phyloP scores from a whole-genome alignment of 306 rosid genomes.

The Crotalaria pallida region DNA sequence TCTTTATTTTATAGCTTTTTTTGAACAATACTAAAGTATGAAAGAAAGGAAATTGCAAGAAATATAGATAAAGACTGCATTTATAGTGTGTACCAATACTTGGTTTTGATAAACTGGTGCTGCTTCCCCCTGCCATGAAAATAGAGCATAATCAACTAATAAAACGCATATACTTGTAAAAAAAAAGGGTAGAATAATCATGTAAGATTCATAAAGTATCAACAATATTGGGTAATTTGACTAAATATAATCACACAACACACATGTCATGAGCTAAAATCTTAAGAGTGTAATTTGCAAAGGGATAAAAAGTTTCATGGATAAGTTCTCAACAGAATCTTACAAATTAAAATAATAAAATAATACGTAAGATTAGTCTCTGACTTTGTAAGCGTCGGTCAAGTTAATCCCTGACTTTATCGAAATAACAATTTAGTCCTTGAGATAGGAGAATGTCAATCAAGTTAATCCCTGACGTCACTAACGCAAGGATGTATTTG shows the following conservation, averaged over 20 bases:
- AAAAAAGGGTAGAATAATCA: background rate
- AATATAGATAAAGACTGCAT: background rate
- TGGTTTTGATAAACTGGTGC: slow-evolving; percentile 11
- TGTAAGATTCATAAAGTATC: background rate
- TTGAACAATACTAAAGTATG: background rate
- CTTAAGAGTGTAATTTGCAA: too few species aligned
- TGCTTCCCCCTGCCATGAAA: slow-evolving; percentile 22
- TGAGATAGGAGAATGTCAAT: too few species aligned
- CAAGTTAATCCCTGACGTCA: too few species aligned
- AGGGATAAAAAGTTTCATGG: too few species aligned
- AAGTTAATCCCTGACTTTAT: too few species aligned
- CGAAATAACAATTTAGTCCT: too few species aligned
- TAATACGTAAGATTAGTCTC: too few species aligned
- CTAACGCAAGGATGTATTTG: too few species aligned
- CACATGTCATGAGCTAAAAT: background rate
- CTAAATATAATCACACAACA: background rate
- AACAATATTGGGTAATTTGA: background rate
- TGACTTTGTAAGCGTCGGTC: too few species aligned
- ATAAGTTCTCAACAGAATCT: too few species aligned
- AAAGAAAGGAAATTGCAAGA: background rate
- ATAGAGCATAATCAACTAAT: slow-evolving; percentile 2
- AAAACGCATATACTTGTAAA: background rate
- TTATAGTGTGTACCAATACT: slow-evolving; percentile 12
- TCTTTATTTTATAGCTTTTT: background rate
- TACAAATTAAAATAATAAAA: too few species aligned